Conservation (phyloP, 2,329 filamentous ascomycete genomes). For the Aspergillus sp. region DNA sequence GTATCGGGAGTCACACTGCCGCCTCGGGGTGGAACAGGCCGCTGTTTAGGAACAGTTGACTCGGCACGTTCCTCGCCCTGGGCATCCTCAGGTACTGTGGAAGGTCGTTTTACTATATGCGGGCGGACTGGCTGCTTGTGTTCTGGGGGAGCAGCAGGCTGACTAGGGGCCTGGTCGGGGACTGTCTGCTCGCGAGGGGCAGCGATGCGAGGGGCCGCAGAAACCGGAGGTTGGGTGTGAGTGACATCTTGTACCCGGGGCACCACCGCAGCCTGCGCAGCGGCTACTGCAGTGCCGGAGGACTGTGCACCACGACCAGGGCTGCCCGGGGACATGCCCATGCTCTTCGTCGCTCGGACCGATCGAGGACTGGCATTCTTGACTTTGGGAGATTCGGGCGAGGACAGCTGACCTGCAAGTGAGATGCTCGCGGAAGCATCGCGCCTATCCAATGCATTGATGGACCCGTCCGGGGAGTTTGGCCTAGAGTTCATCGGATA, state of each 20-base stretch:
- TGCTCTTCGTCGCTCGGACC: slow-evolving; percentile 25
- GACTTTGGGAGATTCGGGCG: slow-evolving; percentile 24
- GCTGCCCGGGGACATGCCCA: slow-evolving; percentile 24
- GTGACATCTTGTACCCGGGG: slow-evolving; percentile 14
- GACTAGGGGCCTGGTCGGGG: slow-evolving; percentile 2
- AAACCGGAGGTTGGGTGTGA: background rate
- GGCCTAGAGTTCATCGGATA: slow-evolving; percentile 47
- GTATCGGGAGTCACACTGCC: slow-evolving; percentile 13
- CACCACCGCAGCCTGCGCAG: slow-evolving; percentile 30
- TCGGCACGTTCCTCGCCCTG: slow-evolving; percentile 40
- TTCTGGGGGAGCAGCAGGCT: background rate
- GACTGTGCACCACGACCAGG: slow-evolving; percentile 31
- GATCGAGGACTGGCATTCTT: slow-evolving; percentile 25
- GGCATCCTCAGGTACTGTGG: slow-evolving; percentile 45
- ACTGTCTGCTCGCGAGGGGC: background rate
- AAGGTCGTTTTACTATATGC: slow-evolving; percentile 37
- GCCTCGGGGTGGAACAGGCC: background rate
- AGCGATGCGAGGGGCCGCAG: background rate
- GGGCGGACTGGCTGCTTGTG: slow-evolving; percentile 1
- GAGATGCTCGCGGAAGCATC: slow-evolving; percentile 18
- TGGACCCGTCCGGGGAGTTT: slow-evolving; percentile 38
- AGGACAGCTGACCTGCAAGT: slow-evolving; percentile 26
- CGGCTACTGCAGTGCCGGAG: slow-evolving; percentile 33
- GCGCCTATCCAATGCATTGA: slow-evolving; percentile 20
- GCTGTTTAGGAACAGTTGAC: slow-evolving; percentile 12